These are phyloP conservation scores for Colletotrichum salicis DNA, from an alignment of 2,329 filamentous ascomycete genomes.

Conservation along the genomic window DNA sequence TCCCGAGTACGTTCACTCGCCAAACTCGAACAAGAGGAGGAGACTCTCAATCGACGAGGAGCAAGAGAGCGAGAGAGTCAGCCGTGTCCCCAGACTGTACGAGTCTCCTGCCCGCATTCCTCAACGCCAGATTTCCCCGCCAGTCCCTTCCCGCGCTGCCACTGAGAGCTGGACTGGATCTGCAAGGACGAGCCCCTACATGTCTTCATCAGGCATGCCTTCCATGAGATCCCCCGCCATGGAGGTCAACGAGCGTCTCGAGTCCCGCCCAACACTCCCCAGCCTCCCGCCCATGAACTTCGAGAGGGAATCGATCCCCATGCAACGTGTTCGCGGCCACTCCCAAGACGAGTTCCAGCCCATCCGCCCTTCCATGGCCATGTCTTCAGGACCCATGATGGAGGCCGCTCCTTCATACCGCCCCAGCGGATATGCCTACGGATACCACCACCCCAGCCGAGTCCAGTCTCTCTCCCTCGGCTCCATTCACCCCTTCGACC, in stretches of 20 bases:
- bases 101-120: constrained; percentile 47
- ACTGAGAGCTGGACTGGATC: constrained; percentile 50
- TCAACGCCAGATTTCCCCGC: constrained; percentile 50
- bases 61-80: constrained; percentile 50
- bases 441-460: constrained; percentile 56
- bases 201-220: constrained; percentile 44
- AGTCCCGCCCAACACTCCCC: constrained; percentile 51
- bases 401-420: constrained; percentile 49
- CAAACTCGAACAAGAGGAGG: constrained; percentile 59
- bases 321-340: constrained; percentile 46
- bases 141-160: constrained; percentile 39
- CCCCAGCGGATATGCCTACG: constrained; percentile 48
- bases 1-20: constrained; percentile 62
- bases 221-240: constrained; percentile 44
- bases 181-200: constrained; percentile 48
- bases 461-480: constrained; percentile 59
- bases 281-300: constrained; percentile 53
- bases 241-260: constrained; percentile 49
- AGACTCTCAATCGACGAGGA: constrained; percentile 56
- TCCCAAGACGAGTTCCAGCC: constrained; percentile 49
- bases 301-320: constrained; percentile 47
- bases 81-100: constrained; percentile 60
- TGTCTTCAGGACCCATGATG: constrained; percentile 41
- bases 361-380: constrained; percentile 43
- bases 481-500: constrained; percentile 55